These are phyloP conservation scores for Penicillium taxi DNA, from an alignment of 495 filamentous ascomycete species.

Conservation along the genomic window DNA sequence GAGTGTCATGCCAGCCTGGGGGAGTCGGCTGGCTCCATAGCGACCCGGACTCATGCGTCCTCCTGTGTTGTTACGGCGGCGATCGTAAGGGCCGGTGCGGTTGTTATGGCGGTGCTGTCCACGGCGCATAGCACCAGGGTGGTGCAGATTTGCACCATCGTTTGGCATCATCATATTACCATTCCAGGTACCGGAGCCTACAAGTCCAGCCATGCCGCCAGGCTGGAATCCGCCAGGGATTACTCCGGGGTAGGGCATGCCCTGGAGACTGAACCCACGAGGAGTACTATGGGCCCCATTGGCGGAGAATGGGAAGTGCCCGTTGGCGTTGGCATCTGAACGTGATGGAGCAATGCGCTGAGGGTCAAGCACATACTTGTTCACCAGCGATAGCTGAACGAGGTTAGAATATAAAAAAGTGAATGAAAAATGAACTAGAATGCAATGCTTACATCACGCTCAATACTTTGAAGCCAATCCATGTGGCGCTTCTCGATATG, in stretches of 20 bases:
- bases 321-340: constrained; percentile 95
- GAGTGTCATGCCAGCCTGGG: constrained; percentile 29
- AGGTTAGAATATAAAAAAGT: not conserved
- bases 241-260: constrained; percentile 43
- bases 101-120: constrained; percentile 45
- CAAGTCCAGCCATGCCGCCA: constrained; percentile 41
- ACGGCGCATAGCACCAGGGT: constrained; percentile 52
- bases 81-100: constrained; percentile 52
- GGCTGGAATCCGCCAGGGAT: constrained; percentile 26
- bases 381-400: constrained; percentile 71
- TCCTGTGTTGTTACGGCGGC: constrained; percentile 31
- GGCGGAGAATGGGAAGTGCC: constrained; percentile 77
- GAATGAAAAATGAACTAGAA: not conserved
- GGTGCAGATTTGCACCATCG: constrained; percentile 39
- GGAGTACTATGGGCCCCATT: constrained; percentile 72
- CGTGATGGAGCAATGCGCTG: constrained; percentile 85
- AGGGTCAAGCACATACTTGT: constrained; percentile 87
- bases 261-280: constrained; percentile 81
- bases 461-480: constrained; percentile 77
- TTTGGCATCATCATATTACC: constrained; percentile 30
- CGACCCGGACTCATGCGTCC: constrained; percentile 39
- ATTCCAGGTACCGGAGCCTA: constrained; percentile 47
- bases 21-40: constrained; percentile 31
- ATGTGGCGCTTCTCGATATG: constrained; percentile 92
- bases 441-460: constrained; percentile 63